Evolutionary conservation across 192 early-diverging fungal genomes (phyloP), one percentile per base, ranked within the genome.

Genomic region (Mortierella alpina): DNA sequence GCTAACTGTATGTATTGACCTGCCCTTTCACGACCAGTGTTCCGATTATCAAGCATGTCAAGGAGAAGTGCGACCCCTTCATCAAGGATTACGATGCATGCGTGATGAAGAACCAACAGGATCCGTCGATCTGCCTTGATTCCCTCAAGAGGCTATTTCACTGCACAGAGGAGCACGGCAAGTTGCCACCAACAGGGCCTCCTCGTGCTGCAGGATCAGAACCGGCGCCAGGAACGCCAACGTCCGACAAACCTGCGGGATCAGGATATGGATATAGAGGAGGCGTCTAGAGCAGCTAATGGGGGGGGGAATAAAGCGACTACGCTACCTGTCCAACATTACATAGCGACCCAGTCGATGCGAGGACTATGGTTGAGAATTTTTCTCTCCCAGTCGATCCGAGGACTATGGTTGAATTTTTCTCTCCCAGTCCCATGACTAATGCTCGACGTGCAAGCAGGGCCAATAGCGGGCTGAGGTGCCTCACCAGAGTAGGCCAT

Each of bases 31-130:
- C 8, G 7, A 59, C 13, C 77, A 87, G 86, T 70, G 88, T 90
- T 22, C 86, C 86, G 11, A 84, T 90, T 20, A 82, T 90, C 59
- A 88, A 88, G 72, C 83, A 76, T 72, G 88, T 90, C 70, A 90
- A 90, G 62, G 69, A 85, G 58, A 84, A 84, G 62, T 90, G 88
- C 63, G 80, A 74, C 42, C 70, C 75, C 1, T 84, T 83, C 50
- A 88, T 90, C 47, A 83, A 82, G 62, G 75, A 77, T 17, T 90
- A 90, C 59, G 88, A 90, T 52, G 57, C 63, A 20, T 90, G 88
- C 62, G 75, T 90, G 44, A 60, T 75, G 59, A 82, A 80, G 49
- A 84, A 90, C 68, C 59, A 83, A 7, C 78, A 85, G 23, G 79
- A 87, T 39, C 88, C 88, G 10, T 84, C 85, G 2, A 54, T 82